Conservation (phyloP, 73 alveolate genomes). For the Durusdinium trenchii region DNA sequence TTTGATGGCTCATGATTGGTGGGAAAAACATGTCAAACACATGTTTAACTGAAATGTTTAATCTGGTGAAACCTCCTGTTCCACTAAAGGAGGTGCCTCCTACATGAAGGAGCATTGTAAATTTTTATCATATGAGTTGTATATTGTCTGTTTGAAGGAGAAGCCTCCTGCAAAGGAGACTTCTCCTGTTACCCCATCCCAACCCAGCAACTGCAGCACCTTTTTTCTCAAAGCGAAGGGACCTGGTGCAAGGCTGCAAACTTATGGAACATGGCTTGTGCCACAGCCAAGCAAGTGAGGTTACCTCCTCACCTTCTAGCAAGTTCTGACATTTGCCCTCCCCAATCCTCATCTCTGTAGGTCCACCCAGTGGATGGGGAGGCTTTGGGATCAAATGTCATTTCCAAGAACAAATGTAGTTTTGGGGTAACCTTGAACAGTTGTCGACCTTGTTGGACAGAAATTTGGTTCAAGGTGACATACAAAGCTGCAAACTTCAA, state of each 20-base stretch:
- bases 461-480: neutral
- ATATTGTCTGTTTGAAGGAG: too few species aligned
- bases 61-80: too few species aligned
- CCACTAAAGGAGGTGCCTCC: too few species aligned
- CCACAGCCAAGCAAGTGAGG: constrained; percentile 24
- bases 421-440: neutral
- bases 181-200: too few species aligned
- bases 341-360: constrained; percentile 26
- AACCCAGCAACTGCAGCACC: too few species aligned
- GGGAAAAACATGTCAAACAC: too few species aligned
- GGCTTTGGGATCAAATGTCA: neutral
- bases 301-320: constrained; percentile 9
- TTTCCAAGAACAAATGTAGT: constrained; percentile 1
- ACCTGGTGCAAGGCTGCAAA: neutral
- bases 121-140: too few species aligned
- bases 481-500: neutral
- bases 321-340: constrained; percentile 6
- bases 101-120: too few species aligned
- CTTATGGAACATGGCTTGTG: neutral
- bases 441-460: neutral
- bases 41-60: too few species aligned
- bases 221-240: neutral
- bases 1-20: too few species aligned
- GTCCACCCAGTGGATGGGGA: constrained; percentile 11
- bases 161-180: too few species aligned